Conservation (phyloP, 768 basidiomycete species). For the Auricularia cornea region DNA sequence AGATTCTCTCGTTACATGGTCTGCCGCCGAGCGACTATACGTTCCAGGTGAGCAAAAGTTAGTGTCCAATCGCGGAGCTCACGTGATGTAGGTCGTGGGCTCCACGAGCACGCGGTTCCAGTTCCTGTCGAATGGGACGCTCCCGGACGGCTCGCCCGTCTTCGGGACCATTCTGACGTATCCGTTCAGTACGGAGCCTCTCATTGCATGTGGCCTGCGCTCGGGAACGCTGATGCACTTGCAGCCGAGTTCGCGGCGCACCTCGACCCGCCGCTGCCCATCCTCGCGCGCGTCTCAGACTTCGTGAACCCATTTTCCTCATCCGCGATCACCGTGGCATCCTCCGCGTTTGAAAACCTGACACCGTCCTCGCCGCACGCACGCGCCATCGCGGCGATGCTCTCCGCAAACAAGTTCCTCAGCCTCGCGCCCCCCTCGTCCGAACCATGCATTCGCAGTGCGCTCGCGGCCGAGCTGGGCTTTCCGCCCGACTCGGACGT, state of each 20-base stretch:
- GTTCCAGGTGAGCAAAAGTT: background rate
- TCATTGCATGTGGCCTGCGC: background rate
- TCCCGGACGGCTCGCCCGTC: background rate
- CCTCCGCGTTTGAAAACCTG: background rate
- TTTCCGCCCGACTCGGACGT: background rate
- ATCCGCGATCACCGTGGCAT: background rate
- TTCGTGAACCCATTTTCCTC: background rate
- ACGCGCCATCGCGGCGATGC: background rate
- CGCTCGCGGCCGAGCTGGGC: background rate
- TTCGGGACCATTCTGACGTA: background rate
- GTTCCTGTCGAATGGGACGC: background rate
- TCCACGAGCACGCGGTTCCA: background rate
- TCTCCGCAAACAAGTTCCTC: background rate
- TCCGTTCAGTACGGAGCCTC: background rate
- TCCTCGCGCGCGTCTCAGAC: background rate
- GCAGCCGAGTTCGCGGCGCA: background rate
- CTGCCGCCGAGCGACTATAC: background rate
- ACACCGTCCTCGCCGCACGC: background rate
- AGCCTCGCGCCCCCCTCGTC: background rate
- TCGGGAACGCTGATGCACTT: background rate
- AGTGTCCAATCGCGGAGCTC: background rate
- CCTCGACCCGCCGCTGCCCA: background rate
- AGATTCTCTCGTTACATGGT: background rate
- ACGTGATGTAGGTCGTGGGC: background rate
- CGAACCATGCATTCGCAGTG: background rate